Percentiles rank a stretch among this genome's conserved stretches.
These are phyloP conservation scores for Teunomyces lycoperdinae DNA, from an alignment of 805 yeast genomes.

Conservation along the genomic window DNA sequence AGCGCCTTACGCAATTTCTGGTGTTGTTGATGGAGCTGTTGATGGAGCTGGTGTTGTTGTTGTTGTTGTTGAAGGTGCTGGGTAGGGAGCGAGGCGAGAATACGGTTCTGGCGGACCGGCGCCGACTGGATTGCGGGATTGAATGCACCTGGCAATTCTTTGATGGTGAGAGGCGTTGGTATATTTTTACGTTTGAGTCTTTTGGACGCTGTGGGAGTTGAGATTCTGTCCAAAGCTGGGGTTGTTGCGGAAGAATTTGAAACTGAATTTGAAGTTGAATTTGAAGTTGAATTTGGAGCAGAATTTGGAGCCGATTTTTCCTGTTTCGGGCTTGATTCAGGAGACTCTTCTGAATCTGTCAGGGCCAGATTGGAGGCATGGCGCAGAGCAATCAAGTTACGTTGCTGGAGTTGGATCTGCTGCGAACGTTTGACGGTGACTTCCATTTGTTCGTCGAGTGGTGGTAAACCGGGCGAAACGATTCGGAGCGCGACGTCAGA, in stretches of 20 bases:
- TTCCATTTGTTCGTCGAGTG: conserved; percentile 29
- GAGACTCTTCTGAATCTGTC: neutral
- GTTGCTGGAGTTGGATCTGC: conserved; percentile 33
- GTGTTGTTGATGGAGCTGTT: conserved; percentile 5
- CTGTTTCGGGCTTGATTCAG: neutral
- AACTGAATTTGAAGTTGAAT: neutral
- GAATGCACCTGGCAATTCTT: neutral
- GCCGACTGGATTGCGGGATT: conserved; percentile 32
- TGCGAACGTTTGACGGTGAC: conserved; percentile 30
- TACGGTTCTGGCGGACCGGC: conserved; percentile 16
- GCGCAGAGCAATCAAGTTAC: conserved; percentile 24
- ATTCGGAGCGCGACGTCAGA: conserved; percentile 30
- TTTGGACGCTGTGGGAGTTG: conserved; percentile 19
- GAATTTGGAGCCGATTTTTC: neutral
- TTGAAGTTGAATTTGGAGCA: neutral
- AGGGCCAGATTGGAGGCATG: conserved; percentile 5
- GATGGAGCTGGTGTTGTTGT: conserved; percentile 6
- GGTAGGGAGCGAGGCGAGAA: neutral
- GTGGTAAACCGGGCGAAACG: conserved; percentile 34
- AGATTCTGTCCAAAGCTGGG: conserved; percentile 12
- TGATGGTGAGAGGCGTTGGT: conserved; percentile 29
- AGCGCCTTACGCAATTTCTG: neutral
- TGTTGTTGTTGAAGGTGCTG: conserved; percentile 4
- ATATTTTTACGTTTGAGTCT: conserved; percentile 31
- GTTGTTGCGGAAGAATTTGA: neutral